Base-by-base conservation (phyloP, 495 filamentous ascomycete species). In the Xylona heveae region DNA sequence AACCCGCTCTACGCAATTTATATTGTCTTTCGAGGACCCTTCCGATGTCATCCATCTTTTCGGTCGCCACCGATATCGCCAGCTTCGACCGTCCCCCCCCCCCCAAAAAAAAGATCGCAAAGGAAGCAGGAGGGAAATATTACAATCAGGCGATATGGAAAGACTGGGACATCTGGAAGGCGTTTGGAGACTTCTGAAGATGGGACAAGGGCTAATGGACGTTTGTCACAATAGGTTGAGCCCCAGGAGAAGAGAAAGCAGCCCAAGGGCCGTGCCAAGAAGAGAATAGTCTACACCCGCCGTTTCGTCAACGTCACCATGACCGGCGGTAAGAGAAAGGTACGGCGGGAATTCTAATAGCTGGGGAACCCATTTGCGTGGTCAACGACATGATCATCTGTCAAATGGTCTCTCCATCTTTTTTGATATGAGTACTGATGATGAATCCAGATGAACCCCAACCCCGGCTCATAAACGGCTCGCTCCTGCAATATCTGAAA, bases 251-350 rank as follows among this genome's bases (percentile, higher is more conserved):
- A 88, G 67, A 68, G 78, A 57, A 84, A 84, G 71, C 66, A 65
- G 44, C 88, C 88, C 54, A 95, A 99, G 72, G 88, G 88, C 54
- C 82, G 88, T 47, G 88, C 88, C 44, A 85, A 85, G 74, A 99
- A 97, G 82, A 74, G 88, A 49, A 74, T 93, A 47, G 68, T 64
- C 43, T 97, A 99, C 68, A 95, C 83, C 45, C 78, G 88, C 55
- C 83, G 88, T 45, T 99, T 99, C 70, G 90, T 99, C 43, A 99
- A 95, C 67, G 84, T 99, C 53, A 91, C 82, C 47, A 66, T 94
- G 71, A 93, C 88, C 37, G 88, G 88, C 58, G 88, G 88, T 59
- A 99, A 99, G 85, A 68, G 88, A 60, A 95, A 95, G 85, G 82
- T 90, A 29, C 18, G 30, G 6, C 25, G 9, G 23, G 18, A 8